Base-by-base conservation (phyloP, 2,329 filamentous ascomycete species). In the Neofusicoccum umdonicola region DNA sequence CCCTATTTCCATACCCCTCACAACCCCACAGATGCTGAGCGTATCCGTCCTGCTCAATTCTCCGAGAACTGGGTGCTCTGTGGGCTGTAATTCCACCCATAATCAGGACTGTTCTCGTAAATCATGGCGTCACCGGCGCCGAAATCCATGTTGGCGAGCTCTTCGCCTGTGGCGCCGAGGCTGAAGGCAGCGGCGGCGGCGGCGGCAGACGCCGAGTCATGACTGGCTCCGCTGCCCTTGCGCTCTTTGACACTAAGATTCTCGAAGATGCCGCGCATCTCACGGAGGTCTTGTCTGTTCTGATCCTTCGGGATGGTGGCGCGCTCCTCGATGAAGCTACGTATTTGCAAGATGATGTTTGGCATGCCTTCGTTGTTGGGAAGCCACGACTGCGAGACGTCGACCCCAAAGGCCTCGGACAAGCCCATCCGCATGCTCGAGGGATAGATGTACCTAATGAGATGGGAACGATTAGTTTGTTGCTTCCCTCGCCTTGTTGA, bases 371-470 rank as follows among this genome's bases (percentile, higher is more conserved):
- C 90, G 67, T 92, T 87, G 74, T 95, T 85, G 2, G 93, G 91
- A 2, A 97, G 84, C 95, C 95, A 99, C 92, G 93, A 97, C 65
- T 89, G 84, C 50, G 86, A 86, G 62, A 93, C 87, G 19, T 88
- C 87, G 13, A 91, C 85, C 66, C 85, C 82, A 83, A 95, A 97
- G 27, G 92, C 76, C 52, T 90, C 85, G 37, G 90, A 87, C 84
- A 98, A 90, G 68, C 89, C 88, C 37, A 80, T 82, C 65, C 94
- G 89, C 70, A 94, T 88, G 12, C 86, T 86, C 35, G 87, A 81
- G 1, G 93, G 90, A 69, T 92, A 93, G 27, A 97, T 90, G 74
- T 96, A 97, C 44, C 94, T 97, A 62, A 31, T 31, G 27, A 31
- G 37, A 39, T 2, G 35, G 64, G 62, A 58, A 17, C 50, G 31